Base-by-base conservation (phyloP, 192 early-diverging fungal genomes). In the Entophlyctis helioformis region DNA sequence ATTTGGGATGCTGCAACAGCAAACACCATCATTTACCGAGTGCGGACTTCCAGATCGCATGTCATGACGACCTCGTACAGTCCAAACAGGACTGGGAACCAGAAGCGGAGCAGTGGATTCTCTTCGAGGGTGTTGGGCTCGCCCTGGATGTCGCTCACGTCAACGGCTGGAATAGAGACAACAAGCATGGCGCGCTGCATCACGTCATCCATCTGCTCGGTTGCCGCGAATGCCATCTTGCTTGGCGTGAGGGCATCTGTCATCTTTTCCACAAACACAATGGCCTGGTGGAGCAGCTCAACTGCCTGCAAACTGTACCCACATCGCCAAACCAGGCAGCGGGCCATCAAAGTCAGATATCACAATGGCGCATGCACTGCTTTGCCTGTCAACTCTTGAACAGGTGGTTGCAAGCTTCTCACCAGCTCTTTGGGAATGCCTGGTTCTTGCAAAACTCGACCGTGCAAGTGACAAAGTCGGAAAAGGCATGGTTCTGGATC, bases 31-130 rank as follows among this genome's bases (percentile, higher is more conserved):
- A n/a, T n/a, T n/a, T 44, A 72, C 65, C 67, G 67, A 16, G 88
- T 90, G 35, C 91, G 67, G 35, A 96, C 88, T 61, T 96, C 91
- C 26, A 96, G 66, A 43, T 95, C 88, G 40, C 86, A 82, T 22
- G 84, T 83, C 89, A 96, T 91, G 23, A 89, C 79, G 0, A 91
- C 74, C 44, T 87, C 82, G 59, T 91, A 84, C 36, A 92, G 67
- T 25, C 87, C 87, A 44, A 86, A 82, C 37, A 96, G 66, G 18
- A 85, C 66, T 0, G 89, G 87, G 67, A 89, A 86, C 88, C 86
- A 92, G 36, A 66, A 69, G 39, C 60, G 55, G 45, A 69, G 68
- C 31, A 52, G 56, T 1, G 63, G 62, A 43, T 78, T 72, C n/a
- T 78, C 76, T 39, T 70, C 60, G n/a, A n/a, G n/a, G n/a, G n/a